Conservation (phyloP, 2,329 filamentous ascomycete species). For the Alternaria burnsii region DNA sequence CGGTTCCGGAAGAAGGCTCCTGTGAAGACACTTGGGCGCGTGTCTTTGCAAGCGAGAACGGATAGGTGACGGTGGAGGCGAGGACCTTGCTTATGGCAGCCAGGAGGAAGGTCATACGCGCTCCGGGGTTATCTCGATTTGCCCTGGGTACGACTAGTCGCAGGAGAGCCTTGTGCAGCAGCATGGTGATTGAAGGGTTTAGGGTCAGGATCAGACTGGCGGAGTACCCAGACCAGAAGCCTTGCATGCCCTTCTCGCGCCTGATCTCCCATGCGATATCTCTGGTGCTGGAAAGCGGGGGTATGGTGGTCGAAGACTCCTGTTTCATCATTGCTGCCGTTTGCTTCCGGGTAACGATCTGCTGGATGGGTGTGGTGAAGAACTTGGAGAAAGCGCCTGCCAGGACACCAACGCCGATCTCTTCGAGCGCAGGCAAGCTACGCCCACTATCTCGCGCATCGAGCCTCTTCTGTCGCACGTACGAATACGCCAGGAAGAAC, state of each 20-base stretch:
- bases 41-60: conserved; percentile 85
- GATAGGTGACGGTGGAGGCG: conserved; percentile 81
- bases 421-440: conserved; percentile 70
- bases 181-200: conserved; percentile 87
- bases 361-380: conserved; percentile 81
- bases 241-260: conserved; percentile 73
- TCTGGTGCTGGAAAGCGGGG: conserved; percentile 50
- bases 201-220: conserved; percentile 81
- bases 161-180: conserved; percentile 78
- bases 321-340: conserved; percentile 65
- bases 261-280: conserved; percentile 72
- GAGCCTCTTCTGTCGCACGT: conserved; percentile 58
- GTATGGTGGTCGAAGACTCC: conserved; percentile 42
- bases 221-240: conserved; percentile 90
- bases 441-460: conserved; percentile 30
- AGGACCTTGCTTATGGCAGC: conserved; percentile 82
- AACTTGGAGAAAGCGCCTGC: conserved; percentile 79
- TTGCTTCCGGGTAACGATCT: conserved; percentile 84
- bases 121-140: conserved; percentile 62
- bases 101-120: conserved; percentile 67
- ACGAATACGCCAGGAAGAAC: conserved; percentile 84
- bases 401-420: conserved; percentile 75
- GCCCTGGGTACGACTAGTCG: conserved; percentile 64
- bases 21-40: conserved; percentile 71
- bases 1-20: conserved; percentile 39